A percentile compares a stretch with the other conserved stretches of the same genome.
phyloP scores from a whole-genome alignment of 2,329 filamentous ascomycete species.

The Calonectria naviculata region DNA sequence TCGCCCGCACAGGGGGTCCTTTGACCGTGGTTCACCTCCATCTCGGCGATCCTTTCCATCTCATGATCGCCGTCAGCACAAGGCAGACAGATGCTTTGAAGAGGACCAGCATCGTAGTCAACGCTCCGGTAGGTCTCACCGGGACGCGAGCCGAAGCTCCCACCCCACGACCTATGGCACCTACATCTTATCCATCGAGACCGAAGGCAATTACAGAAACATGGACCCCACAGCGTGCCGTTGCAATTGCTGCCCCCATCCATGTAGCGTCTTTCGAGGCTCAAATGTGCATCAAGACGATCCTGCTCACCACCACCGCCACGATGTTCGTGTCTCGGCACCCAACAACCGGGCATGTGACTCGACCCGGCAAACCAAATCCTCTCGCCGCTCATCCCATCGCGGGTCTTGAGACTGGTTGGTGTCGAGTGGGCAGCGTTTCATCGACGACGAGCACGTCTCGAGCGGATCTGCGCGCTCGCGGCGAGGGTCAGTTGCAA shows the following conservation, averaged over 20 bases:
- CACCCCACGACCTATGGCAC: constrained; percentile 30
- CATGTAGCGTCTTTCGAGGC: constrained; percentile 22
- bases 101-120: background rate
- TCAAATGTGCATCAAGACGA: constrained; percentile 16
- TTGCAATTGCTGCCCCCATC: constrained; percentile 40
- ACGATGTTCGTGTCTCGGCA: background rate
- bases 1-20: background rate
- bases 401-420: background rate
- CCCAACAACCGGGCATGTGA: background rate
- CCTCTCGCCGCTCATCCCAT: background rate
- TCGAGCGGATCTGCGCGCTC: constrained; percentile 24
- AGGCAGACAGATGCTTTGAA: background rate
- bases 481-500: constrained; percentile 34
- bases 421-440: constrained; percentile 5
- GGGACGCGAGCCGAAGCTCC: background rate
- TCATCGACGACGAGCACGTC: constrained; percentile 36
- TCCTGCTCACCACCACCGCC: background rate
- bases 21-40: constrained; percentile 1
- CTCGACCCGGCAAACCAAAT: constrained; percentile 1
- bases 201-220: constrained; percentile 24
- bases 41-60: background rate
- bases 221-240: constrained; percentile 34
- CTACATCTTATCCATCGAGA: constrained; percentile 34
- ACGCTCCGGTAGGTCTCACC: background rate
- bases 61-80: background rate